A percentile compares a stretch with the other conserved stretches of the same genome.
phyloP scores from a whole-genome alignment of 2,329 filamentous ascomycete species.

The Gyromitra esculenta region DNA sequence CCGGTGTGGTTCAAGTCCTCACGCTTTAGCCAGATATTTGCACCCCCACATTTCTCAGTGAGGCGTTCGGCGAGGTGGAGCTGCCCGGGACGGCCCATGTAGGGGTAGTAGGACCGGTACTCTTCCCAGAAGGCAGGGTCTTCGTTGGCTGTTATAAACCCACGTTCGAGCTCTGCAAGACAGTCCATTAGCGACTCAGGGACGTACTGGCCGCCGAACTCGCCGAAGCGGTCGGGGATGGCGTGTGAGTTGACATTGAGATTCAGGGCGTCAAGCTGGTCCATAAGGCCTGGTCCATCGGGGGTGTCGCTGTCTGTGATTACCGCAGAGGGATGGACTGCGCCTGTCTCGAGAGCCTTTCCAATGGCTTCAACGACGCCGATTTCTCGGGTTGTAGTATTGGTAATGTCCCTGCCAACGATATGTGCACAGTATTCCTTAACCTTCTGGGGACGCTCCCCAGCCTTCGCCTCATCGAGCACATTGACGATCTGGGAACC shows the following conservation, averaged over 20 bases:
- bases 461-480: conserved; percentile 73
- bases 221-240: conserved; percentile 87
- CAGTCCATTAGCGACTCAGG: conserved; percentile 99
- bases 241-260: conserved; percentile 63
- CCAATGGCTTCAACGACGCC: conserved; percentile 51
- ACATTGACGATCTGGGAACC: conserved; percentile 93
- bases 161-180: conserved; percentile 85
- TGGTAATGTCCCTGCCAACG: conserved; percentile 62
- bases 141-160: conserved; percentile 86
- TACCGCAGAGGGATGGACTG: conserved; percentile 44
- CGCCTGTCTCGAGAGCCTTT: conserved; percentile 41
- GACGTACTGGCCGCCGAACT: conserved; percentile 97
- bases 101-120: conserved; percentile 93
- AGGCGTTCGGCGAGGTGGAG: conserved; percentile 88
- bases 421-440: conserved; percentile 85
- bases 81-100: conserved; percentile 94
- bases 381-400: conserved; percentile 59
- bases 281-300: conserved; percentile 76
- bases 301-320: conserved; percentile 49
- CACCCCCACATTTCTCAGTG: conserved; percentile 87
- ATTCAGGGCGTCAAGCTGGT: conserved; percentile 85
- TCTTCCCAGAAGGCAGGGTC: conserved; percentile 97
- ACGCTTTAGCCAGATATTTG: conserved; percentile 96
- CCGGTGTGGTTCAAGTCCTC: conserved; percentile 98
- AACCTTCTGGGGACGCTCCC: conserved; percentile 75